These are phyloP conservation scores for Aspergillus candidus DNA, from an alignment of 2,329 filamentous ascomycete species.

Conservation along the genomic window DNA sequence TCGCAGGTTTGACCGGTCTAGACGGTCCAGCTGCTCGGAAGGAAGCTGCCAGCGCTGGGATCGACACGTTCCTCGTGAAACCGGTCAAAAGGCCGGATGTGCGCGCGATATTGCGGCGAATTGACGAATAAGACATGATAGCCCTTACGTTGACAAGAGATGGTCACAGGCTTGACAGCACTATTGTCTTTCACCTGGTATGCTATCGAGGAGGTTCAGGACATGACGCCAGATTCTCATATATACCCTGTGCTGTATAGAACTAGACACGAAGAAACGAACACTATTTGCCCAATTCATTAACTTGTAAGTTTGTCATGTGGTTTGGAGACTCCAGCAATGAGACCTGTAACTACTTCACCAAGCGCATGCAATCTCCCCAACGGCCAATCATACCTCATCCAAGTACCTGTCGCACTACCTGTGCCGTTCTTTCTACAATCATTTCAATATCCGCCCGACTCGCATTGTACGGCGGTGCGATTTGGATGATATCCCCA, in stretches of 20 bases:
- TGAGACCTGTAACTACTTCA: no score
- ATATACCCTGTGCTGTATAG: no score
- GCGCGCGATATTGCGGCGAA: not conserved
- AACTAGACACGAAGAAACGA: no score
- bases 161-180: no score
- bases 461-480: conserved; percentile 49
- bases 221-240: no score
- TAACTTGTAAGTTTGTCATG: no score
- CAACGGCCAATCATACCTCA: not conserved
- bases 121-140: not conserved
- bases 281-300: no score
- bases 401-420: conserved; percentile 36
- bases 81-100: conserved; percentile 14
- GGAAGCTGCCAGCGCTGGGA: conserved; percentile 27
- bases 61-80: conserved; percentile 31
- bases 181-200: no score
- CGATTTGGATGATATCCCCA: conserved; percentile 51
- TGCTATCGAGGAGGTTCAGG: no score
- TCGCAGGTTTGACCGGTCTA: conserved; percentile 28
- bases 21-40: conserved; percentile 24
- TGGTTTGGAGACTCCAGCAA: no score
- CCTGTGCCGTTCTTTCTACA: conserved; percentile 38
- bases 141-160: no score
- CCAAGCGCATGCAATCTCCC: no score
- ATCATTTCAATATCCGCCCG: conserved; percentile 44